Base-by-base conservation (phyloP, 345 rosid genomes). In the Eucalyptus paniculata region DNA sequence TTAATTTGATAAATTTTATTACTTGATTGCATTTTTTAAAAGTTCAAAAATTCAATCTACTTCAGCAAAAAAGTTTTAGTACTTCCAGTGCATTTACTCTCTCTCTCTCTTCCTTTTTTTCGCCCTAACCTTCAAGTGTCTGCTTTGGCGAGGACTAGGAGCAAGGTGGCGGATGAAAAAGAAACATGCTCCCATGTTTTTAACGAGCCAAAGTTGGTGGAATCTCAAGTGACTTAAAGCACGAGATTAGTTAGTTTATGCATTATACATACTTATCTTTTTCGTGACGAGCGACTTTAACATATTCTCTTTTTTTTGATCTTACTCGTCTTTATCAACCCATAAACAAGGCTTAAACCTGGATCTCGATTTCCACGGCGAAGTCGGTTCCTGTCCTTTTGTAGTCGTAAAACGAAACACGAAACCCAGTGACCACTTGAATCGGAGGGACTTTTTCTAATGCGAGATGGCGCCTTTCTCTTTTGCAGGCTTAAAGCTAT, bases 51-150 rank as follows among this genome's bases (percentile, higher is more conserved):
- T 12, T 10, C 26, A 72, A 72, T 18, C 3, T 1, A 34, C 14
- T 72, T 4, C 0, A 1, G 4, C 0, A 5, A 40, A 37, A 2
- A 11, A 6, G 0, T 2, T 77, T 3, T 37, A 21, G 4, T 7
- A 21, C 28, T 77, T 40, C 8, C 4, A 0, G 9, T 72, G 5
- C 15, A 32, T 32, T 32, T 17, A 32, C 54, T 6, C 8, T 51
- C 23, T 7, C 9, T n/a, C 12, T 18, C 3, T 4, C 5, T 2
- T 10, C 1, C 2, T 19, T 37, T 2, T 2, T 50, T 49, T 72
- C 1, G 6, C 11, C 3, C 47, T 21, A 21, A 11, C 83, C 83
- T 40, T 23, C 16, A 4, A 21, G 28, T 11, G 11, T 72, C 11
- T 37, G 45, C 83, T 72, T 40, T 8, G 45, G 44, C 8, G 45